Evolutionary conservation across 2,329 filamentous ascomycete species (phyloP).

Genomic region (Exophiala xenobiotica): DNA sequence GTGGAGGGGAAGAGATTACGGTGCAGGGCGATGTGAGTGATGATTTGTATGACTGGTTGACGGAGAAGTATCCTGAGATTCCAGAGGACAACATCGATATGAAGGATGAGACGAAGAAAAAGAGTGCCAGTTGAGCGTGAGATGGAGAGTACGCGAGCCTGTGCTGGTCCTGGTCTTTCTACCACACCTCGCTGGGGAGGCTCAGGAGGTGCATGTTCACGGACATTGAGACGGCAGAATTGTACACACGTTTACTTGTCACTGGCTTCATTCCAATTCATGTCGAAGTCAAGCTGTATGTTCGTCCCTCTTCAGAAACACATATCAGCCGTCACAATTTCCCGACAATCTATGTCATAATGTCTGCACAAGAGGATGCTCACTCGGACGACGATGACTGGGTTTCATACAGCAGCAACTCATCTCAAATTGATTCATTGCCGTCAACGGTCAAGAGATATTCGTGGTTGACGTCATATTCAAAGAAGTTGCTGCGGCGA

Average conservation of each 20-base stretch:
- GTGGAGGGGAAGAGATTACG: constrained; percentile 91
- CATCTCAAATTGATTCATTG: constrained; percentile 7
- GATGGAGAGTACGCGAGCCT: too few relatives aligned
- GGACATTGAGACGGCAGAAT: too few relatives aligned
- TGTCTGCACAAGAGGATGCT: constrained; percentile 4
- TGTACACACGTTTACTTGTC: too few relatives aligned
- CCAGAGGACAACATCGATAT: constrained; percentile 95
- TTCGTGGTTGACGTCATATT: constrained; percentile 22
- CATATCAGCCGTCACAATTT: not conserved
- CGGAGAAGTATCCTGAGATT: constrained; percentile 80
- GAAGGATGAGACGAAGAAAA: constrained; percentile 96
- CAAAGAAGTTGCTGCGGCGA: not conserved
- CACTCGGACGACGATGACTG: constrained; percentile 19
- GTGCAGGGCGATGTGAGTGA: constrained; percentile 96
- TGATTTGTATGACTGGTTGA: constrained; percentile 86
- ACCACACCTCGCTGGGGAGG: too few relatives aligned
- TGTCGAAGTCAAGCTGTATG: too few relatives aligned
- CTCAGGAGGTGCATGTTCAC: too few relatives aligned
- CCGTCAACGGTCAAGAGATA: constrained; percentile 13
- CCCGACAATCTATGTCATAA: not conserved
- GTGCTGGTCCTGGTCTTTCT: too few relatives aligned
- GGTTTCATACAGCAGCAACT: constrained; percentile 19
- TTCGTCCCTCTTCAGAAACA: too few relatives aligned
- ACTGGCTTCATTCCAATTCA: too few relatives aligned
- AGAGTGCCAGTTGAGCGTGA: constrained; percentile 13